Conservation (phyloP, 2,329 filamentous ascomycete species). For the Exophiala sp. region DNA sequence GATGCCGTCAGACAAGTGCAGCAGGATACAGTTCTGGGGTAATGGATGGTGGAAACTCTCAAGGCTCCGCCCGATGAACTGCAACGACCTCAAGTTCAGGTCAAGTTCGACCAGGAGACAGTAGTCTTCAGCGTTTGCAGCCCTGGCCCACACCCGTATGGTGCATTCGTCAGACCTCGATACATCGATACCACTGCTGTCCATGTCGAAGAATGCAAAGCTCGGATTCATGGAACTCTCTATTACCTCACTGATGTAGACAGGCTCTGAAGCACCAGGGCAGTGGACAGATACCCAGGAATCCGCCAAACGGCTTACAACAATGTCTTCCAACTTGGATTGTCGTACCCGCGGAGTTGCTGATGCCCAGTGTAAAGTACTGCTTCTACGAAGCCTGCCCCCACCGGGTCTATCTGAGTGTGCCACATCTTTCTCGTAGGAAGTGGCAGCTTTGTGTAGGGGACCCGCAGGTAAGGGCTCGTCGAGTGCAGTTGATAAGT, state of each 20-base stretch:
- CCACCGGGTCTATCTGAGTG: slow-evolving; percentile 33
- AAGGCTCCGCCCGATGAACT: slow-evolving; percentile 66
- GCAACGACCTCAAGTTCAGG: slow-evolving; percentile 64
- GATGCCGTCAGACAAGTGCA: slow-evolving; percentile 79
- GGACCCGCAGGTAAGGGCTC: slow-evolving; percentile 22
- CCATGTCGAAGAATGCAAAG: slow-evolving; percentile 77
- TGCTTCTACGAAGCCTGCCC: slow-evolving; percentile 47
- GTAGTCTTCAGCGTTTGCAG: slow-evolving; percentile 48
- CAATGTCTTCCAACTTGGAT: slow-evolving; percentile 67
- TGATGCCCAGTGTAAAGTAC: slow-evolving; percentile 58
- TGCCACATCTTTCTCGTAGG: slow-evolving; percentile 25
- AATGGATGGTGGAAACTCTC: slow-evolving; percentile 64
- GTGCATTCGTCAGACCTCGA: slow-evolving; percentile 61
- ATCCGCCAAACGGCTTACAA: slow-evolving; percentile 69
- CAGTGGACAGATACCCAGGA: slow-evolving; percentile 83
- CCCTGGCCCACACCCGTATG: slow-evolving; percentile 68
- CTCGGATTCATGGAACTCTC: slow-evolving; percentile 83
- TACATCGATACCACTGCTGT: slow-evolving; percentile 54
- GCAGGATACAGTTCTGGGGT: slow-evolving; percentile 74
- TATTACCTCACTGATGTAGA: slow-evolving; percentile 84
- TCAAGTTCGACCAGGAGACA: slow-evolving; percentile 66
- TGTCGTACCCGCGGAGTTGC: slow-evolving; percentile 59
- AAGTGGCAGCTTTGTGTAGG: slow-evolving; percentile 21
- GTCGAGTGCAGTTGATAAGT: slow-evolving; percentile 17
- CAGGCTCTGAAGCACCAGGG: slow-evolving; percentile 57